Base-by-base conservation (phyloP, 495 filamentous ascomycete genomes). In the Chlorociboria aeruginascens region DNA sequence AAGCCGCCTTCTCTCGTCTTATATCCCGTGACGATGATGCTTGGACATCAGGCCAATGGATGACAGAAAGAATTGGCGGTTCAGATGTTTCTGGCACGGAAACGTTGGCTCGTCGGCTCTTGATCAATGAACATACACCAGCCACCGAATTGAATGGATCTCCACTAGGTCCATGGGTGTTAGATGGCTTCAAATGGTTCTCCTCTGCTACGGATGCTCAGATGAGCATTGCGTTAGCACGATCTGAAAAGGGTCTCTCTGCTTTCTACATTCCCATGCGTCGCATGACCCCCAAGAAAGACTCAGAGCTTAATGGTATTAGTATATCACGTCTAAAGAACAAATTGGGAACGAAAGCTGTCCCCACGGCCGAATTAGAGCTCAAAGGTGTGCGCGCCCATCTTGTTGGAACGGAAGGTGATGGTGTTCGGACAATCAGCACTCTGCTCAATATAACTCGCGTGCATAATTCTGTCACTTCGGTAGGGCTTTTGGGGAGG, bases 11-110 rank as follows among this genome's bases (percentile, higher is more conserved):
- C 59, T 52, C 66, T 10, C 63, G 64, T 11, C 57, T 85, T 8
- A 74, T 69, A 25, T 77, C 76, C 4, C 69, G 78, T 7, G 72
- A 83, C 48, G 49, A 58, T 7, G 49, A 63, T n/a, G 71, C 74
- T 12, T 88, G 83, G 84, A 88, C 83, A 4, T 79, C 73, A 30
- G 84, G 85, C 0, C 85, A 89, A 58, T 90, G 85, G 85, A 89
- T 89, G 85, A 89, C 85, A 0, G 84, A 89, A 54, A 72, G 84
- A n/a, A 63, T 71, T 0, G 84, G 83, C 7, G 84, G 84, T 2
- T 83, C 78, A 50, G 85, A 90, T 51, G 80, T 88, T 3, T 76
- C 77, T 7, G 73, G 69, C 39, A 85, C 80, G 0, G 84, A 89
- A 60, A 89, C 83, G 1, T 63, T 70, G 51, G 85, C 71, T 31